Evolutionary conservation across 2,329 filamentous ascomycete genomes (phyloP).

Genomic region (Dendrostoma leiphaemia): DNA sequence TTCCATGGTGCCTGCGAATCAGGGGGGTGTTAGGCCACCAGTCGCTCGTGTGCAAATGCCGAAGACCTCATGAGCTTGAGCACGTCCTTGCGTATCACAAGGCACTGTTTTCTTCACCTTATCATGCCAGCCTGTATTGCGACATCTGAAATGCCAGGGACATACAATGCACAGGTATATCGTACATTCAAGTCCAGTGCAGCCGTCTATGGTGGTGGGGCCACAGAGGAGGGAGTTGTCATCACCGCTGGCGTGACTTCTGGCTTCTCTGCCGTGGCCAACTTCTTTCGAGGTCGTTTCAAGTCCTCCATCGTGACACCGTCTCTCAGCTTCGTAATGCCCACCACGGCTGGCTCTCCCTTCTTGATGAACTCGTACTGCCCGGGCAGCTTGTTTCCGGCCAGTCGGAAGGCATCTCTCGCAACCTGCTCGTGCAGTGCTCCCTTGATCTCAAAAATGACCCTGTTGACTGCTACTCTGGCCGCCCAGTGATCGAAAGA

Average conservation of each 20-base stretch:
- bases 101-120: no score
- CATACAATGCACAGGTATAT: slow-evolving; percentile 7
- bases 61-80: no score
- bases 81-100: no score
- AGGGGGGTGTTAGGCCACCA: no score
- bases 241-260: slow-evolving; percentile 29
- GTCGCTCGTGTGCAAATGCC: no score
- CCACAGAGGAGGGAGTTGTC: slow-evolving; percentile 31
- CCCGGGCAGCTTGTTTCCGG: slow-evolving; percentile 89
- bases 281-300: slow-evolving; percentile 72
- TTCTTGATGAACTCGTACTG: slow-evolving; percentile 93
- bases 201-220: slow-evolving; percentile 31
- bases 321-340: slow-evolving; percentile 80
- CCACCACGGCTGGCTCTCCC: slow-evolving; percentile 85
- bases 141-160: background rate
- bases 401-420: slow-evolving; percentile 87
- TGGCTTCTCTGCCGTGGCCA: slow-evolving; percentile 45
- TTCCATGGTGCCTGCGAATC: no score
- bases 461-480: slow-evolving; percentile 83
- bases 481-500: slow-evolving; percentile 96
- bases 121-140: no score
- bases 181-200: slow-evolving; percentile 18
- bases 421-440: slow-evolving; percentile 93
- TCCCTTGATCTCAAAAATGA: slow-evolving; percentile 90
- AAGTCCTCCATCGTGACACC: slow-evolving; percentile 81